Conservation (phyloP, 2,329 filamentous ascomycete species). For the Alternaria consortialis region DNA sequence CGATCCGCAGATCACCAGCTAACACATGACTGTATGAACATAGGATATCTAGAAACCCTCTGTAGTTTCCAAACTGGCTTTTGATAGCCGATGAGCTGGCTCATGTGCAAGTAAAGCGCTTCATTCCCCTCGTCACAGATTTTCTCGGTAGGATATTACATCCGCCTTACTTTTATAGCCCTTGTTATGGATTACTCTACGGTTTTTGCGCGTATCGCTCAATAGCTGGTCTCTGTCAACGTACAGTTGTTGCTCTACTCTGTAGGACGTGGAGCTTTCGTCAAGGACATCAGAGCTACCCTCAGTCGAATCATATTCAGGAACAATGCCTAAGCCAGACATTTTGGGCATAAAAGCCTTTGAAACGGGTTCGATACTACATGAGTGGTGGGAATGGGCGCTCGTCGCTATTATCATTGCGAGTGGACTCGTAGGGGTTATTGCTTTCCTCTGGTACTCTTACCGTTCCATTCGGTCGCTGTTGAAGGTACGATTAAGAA, state of each 20-base stretch:
- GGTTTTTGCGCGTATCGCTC: background rate
- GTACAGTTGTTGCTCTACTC: background rate
- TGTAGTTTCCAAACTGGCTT: constrained; percentile 22
- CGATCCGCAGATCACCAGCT: constrained; percentile 31
- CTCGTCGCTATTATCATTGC: constrained; percentile 44
- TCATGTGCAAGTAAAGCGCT: constrained; percentile 31
- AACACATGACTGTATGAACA: constrained; percentile 38
- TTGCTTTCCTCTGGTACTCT: constrained; percentile 40
- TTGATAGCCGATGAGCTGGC: constrained; percentile 28
- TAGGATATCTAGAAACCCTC: constrained; percentile 25
- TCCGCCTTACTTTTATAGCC: background rate
- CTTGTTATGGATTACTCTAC: background rate
- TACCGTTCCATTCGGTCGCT: constrained; percentile 30
- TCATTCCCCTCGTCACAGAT: constrained; percentile 8
- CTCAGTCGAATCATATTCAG: background rate
- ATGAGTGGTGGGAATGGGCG: constrained; percentile 47
- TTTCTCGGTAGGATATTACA: constrained; percentile 3
- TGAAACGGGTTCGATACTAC: constrained; percentile 26
- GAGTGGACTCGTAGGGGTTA: constrained; percentile 38
- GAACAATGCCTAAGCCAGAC: constrained; percentile 20
- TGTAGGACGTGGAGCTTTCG: background rate
- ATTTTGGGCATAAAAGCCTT: constrained; percentile 46
- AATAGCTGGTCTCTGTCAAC: background rate
- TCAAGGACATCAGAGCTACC: background rate
- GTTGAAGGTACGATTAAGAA: constrained; percentile 30